A percentile compares a stretch with the other conserved stretches of the same genome.
Evolutionary conservation across 176 grass and related monocot genomes (phyloP).

Genomic region (Areca catechu): DNA sequence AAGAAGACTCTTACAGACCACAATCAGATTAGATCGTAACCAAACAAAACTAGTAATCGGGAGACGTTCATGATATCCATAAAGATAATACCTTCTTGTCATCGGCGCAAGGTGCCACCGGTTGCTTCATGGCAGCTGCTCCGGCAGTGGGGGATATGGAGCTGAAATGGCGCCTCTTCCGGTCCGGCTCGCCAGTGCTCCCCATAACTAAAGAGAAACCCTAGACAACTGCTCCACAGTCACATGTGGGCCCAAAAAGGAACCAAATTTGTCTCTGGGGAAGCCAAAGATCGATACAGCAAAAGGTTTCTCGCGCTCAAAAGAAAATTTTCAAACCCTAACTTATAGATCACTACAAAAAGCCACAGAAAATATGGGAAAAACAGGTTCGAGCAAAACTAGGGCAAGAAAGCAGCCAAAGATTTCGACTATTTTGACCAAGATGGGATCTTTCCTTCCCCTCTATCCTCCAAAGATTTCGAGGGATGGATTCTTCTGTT

Average conservation of each 20-base stretch:
- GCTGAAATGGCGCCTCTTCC: slow-evolving; percentile 48
- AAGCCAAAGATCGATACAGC: slow-evolving; percentile 4
- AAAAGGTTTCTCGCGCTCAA: slow-evolving; percentile 8
- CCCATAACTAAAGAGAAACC: slow-evolving; percentile 40
- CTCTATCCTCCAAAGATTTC: background rate
- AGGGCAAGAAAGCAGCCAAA: background rate
- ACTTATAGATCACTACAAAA: background rate
- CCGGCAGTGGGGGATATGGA: slow-evolving; percentile 40
- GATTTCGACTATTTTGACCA: background rate
- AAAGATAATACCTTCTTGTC: slow-evolving; percentile 54
- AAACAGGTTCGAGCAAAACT: background rate
- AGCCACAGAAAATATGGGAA: background rate
- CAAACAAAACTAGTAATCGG: background rate
- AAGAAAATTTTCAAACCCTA: slow-evolving; percentile 6
- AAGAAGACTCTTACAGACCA: background rate
- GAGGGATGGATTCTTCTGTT: slow-evolving; percentile 1
- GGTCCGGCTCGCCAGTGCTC: slow-evolving; percentile 51
- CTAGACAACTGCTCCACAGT: slow-evolving; percentile 20
- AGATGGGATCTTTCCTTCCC: background rate
- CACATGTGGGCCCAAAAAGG: slow-evolving; percentile 14
- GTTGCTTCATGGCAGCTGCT: slow-evolving; percentile 39
- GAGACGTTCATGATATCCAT: background rate
- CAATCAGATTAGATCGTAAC: background rate
- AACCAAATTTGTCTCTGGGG: background rate
- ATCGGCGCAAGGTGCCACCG: slow-evolving; percentile 36